Conservation (phyloP, 352 stramenopile genomes). For the Pythium rishiriense region DNA sequence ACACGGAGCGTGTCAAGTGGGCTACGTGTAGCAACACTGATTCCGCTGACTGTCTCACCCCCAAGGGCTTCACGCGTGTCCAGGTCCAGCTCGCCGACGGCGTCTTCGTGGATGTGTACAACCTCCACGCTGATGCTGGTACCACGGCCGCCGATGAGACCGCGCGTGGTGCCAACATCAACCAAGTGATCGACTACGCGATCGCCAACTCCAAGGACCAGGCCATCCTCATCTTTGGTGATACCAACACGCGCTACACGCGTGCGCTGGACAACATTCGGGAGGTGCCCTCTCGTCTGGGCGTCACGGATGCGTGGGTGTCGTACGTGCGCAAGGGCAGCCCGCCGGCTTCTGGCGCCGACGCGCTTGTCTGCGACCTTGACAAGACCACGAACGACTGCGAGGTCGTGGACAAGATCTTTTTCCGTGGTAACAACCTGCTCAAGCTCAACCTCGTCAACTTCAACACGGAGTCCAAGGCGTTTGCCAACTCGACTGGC, state of each 20-base stretch:
- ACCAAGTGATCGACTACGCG: constrained; percentile 50
- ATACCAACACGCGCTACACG: constrained; percentile 60
- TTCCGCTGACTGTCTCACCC: constrained; percentile 52
- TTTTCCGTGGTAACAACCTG: constrained; percentile 45
- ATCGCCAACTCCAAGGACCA: constrained; percentile 43
- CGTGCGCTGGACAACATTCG: constrained; percentile 41
- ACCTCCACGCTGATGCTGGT: constrained; percentile 52
- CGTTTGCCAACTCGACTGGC: constrained; percentile 37
- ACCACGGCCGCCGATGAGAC: constrained; percentile 32
- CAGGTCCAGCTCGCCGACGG: constrained; percentile 44
- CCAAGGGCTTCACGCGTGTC: constrained; percentile 55
- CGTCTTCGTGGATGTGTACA: constrained; percentile 49
- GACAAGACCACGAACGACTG: constrained; percentile 41
- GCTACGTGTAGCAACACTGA: constrained; percentile 44
- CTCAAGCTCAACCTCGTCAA: constrained; percentile 37
- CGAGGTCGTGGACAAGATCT: constrained; percentile 64
- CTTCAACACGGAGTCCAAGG: constrained; percentile 45
- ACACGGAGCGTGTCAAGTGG: constrained; percentile 48
- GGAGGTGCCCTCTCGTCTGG: constrained; percentile 28
- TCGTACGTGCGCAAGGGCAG: constrained; percentile 39
- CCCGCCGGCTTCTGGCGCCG: constrained; percentile 32
- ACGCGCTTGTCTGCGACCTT: constrained; percentile 40
- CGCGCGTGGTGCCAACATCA: constrained; percentile 41
- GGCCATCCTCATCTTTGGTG: constrained; percentile 53
- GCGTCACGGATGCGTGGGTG: constrained; percentile 50